A percentile compares a stretch with the other conserved stretches of the same genome.
Conservation (phyloP, 2,329 filamentous ascomycete species). For the Pseudodiploospora longispora region DNA sequence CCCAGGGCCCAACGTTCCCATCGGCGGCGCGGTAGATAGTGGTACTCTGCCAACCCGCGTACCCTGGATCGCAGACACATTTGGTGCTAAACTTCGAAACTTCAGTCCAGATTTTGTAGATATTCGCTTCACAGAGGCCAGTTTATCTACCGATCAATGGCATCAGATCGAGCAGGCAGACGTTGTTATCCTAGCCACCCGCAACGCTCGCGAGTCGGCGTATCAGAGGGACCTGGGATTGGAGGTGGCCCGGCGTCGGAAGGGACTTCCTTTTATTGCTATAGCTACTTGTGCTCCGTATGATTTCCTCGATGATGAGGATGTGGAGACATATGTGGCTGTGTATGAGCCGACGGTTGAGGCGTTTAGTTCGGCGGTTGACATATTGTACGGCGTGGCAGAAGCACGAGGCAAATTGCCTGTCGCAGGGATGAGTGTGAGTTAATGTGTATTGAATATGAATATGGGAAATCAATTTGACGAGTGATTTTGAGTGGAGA, state of each 20-base stretch:
- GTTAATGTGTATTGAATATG: too few species aligned
- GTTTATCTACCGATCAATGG: constrained; percentile 13
- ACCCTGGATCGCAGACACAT: constrained; percentile 16
- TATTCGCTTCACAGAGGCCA: constrained; percentile 14
- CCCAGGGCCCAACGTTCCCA: constrained; percentile 15
- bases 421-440: constrained; percentile 1
- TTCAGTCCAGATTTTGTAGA: constrained; percentile 10
- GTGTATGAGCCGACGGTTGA: constrained; percentile 20
- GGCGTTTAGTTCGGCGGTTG: constrained; percentile 13
- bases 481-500: too few species aligned
- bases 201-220: constrained; percentile 16
- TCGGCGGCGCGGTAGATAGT: constrained; percentile 16
- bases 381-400: constrained; percentile 13
- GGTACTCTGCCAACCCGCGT: constrained; percentile 16
- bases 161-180: constrained; percentile 12
- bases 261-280: constrained; percentile 8
- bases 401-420: constrained; percentile 12
- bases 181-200: constrained; percentile 16
- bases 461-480: too few species aligned
- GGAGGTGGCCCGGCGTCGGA: constrained; percentile 11
- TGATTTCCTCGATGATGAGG: constrained; percentile 15
- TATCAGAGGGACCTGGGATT: constrained; percentile 16
- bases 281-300: constrained; percentile 19
- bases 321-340: constrained; percentile 14
- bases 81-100: constrained; percentile 12